These are phyloP conservation scores for Striga hermonthica DNA, from an alignment of 305 asterid genomes.

Conservation along the genomic window DNA sequence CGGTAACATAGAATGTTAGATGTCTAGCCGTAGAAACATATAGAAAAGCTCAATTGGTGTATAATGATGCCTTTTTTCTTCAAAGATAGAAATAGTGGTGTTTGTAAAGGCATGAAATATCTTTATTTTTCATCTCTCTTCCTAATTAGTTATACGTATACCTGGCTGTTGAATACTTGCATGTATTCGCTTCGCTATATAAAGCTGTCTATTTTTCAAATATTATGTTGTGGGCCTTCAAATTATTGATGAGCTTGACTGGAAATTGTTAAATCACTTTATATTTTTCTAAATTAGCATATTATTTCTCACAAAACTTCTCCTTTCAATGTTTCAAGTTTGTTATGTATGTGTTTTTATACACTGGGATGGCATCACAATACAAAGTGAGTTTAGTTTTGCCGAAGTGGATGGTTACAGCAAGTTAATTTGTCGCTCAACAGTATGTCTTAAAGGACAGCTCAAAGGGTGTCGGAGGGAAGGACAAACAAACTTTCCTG, in stretches of 20 bases:
- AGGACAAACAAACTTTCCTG: slow-evolving; percentile 43
- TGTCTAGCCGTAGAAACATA: not conserved
- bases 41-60: not conserved
- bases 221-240: slow-evolving; percentile 4
- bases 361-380: not conserved
- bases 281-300: not conserved
- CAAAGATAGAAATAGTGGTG: not conserved
- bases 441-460: slow-evolving; percentile 61
- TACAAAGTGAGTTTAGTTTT: slow-evolving; percentile 19
- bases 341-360: not conserved
- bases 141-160: not conserved
- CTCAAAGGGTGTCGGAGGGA: slow-evolving; percentile 45
- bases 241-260: slow-evolving; percentile 22
- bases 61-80: not conserved
- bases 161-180: slow-evolving; percentile 8
- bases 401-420: slow-evolving; percentile 24
- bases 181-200: not conserved
- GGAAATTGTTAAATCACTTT: slow-evolving; percentile 3
- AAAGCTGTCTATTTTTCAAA: slow-evolving; percentile 1
- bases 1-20: not conserved
- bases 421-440: slow-evolving; percentile 25
- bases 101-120: not conserved
- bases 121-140: not conserved
- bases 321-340: not conserved
- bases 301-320: slow-evolving; percentile 3